Conservation (phyloP, 768 basidiomycete genomes). For the Hygrocybe punicea region DNA sequence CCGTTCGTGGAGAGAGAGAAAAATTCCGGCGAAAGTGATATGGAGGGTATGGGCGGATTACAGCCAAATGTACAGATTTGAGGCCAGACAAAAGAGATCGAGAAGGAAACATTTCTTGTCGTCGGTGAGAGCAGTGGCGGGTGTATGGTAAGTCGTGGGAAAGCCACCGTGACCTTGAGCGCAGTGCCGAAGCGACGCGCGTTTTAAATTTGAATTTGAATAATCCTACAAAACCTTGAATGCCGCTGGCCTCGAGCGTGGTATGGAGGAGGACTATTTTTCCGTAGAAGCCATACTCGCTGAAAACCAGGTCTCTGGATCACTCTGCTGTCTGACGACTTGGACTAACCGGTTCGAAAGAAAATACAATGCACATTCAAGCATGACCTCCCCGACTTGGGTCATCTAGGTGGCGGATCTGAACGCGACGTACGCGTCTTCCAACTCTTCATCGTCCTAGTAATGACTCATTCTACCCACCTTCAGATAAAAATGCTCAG, state of each 20-base stretch:
- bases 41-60: constrained; percentile 10
- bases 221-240: too few species aligned
- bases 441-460: constrained; percentile 4
- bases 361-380: constrained; percentile 95
- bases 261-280: constrained; percentile 90
- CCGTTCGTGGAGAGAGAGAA: constrained; percentile 18
- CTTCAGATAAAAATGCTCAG: constrained; percentile 70
- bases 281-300: constrained; percentile 88
- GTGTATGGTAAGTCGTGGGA: constrained; percentile 5
- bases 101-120: background rate
- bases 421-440: constrained; percentile 67
- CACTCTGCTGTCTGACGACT: background rate
- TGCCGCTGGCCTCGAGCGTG: too few species aligned
- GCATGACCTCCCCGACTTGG: constrained; percentile 77
- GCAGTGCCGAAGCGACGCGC: background rate
- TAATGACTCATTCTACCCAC: constrained; percentile 7
- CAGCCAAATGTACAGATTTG: constrained; percentile 1
- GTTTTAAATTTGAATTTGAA: too few species aligned
- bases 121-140: too few species aligned
- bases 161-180: constrained; percentile 2
- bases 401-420: constrained; percentile 82
- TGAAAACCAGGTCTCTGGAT: constrained; percentile 69
- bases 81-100: constrained; percentile 3
- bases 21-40: constrained; percentile 14
- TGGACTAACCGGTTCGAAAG: constrained; percentile 35